A percentile compares a stretch with the other conserved stretches of the same genome.
These are phyloP conservation scores for Colletotrichum scovillei DNA, from an alignment of 2,329 filamentous ascomycete species.

Conservation along the genomic window DNA sequence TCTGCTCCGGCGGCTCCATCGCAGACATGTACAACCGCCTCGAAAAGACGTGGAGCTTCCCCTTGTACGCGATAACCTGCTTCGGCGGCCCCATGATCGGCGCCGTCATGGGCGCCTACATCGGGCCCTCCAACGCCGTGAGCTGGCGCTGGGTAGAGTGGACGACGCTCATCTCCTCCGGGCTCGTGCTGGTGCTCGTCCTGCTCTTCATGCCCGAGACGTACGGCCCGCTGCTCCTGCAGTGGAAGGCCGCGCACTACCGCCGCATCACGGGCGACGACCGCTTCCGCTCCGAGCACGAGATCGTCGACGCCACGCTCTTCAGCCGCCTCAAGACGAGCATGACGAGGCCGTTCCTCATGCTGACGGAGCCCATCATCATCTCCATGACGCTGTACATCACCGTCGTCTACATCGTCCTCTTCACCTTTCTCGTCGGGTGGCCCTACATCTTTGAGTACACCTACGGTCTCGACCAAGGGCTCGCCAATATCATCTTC, in stretches of 20 bases:
- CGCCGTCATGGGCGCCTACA: constrained; percentile 67
- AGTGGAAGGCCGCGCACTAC: constrained; percentile 68
- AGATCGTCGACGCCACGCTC: constrained; percentile 61
- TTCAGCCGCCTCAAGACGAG: constrained; percentile 63
- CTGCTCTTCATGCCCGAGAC: constrained; percentile 74
- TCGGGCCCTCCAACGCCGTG: constrained; percentile 64
- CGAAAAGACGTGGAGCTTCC: constrained; percentile 49
- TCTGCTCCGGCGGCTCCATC: constrained; percentile 54
- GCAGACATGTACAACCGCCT: constrained; percentile 51
- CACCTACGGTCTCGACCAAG: constrained; percentile 53
- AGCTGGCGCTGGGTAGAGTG: constrained; percentile 76
- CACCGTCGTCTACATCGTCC: constrained; percentile 62
- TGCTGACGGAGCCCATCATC: constrained; percentile 52
- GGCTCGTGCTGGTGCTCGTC: constrained; percentile 65
- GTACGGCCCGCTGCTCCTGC: constrained; percentile 66
- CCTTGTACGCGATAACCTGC: constrained; percentile 59
- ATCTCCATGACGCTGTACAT: constrained; percentile 61
- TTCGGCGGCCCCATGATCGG: constrained; percentile 55
- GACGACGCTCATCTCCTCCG: constrained; percentile 72
- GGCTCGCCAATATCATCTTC: constrained; percentile 56
- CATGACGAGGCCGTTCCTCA: constrained; percentile 53
- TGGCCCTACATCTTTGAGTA: constrained; percentile 60
- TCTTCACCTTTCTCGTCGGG: constrained; percentile 65
- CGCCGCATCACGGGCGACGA: constrained; percentile 71
- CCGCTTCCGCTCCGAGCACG: constrained; percentile 73